Conservation (phyloP, 495 filamentous ascomycete genomes). For the Penicillium lividum region DNA sequence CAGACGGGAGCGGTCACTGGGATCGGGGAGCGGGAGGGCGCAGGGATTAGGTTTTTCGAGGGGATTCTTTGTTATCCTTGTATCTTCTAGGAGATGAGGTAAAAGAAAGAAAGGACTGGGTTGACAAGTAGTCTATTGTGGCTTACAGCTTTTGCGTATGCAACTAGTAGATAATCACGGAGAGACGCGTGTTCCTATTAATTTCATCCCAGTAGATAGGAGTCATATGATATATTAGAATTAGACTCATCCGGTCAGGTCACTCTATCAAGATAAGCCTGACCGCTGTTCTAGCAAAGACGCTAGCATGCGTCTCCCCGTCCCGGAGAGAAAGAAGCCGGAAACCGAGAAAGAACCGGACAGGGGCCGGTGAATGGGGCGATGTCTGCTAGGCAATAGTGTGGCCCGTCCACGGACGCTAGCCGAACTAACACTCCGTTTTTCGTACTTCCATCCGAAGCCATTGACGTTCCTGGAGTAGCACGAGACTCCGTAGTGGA, state of each 20-base stretch:
- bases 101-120: not conserved
- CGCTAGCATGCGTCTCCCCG: conserved; percentile 3
- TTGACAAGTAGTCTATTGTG: not conserved
- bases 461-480: not conserved
- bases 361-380: conserved; percentile 5
- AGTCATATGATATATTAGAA: not conserved
- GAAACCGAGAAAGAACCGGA: conserved; percentile 10
- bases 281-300: conserved; percentile 4
- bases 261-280: conserved; percentile 1
- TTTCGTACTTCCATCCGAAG: not conserved
- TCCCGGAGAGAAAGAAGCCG: not conserved
- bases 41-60: not conserved
- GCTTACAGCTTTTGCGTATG: not conserved
- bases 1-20: conserved; percentile 5
- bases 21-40: not conserved
- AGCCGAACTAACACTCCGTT: not conserved
- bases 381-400: not conserved
- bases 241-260: not conserved
- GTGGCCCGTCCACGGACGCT: not conserved
- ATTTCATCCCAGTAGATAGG: too few species aligned
- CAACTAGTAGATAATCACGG: not conserved
- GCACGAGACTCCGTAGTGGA: conserved; percentile 1
- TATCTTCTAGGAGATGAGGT: not conserved
- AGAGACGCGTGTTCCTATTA: not conserved
- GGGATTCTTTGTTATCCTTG: not conserved